These are phyloP conservation scores for Paspalum notatum DNA, from an alignment of 176 grass and related monocot species.

Conservation along the genomic window DNA sequence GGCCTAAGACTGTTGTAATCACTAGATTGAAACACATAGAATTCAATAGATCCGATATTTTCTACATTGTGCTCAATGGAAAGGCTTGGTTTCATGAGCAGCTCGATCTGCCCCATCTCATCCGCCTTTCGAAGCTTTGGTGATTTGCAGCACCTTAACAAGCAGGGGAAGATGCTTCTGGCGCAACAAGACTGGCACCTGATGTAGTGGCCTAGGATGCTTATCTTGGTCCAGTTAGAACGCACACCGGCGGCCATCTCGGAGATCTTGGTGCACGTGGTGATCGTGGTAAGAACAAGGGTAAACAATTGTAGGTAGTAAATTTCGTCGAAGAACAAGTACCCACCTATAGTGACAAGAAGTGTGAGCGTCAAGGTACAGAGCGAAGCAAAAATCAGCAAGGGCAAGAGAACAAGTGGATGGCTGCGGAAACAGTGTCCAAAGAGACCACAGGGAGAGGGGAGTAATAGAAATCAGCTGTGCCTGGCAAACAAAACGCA, in stretches of 20 bases:
- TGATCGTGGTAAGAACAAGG: no score
- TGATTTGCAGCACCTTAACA: neutral
- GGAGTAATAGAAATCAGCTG: conserved; percentile 5
- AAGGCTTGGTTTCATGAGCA: neutral
- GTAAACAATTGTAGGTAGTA: no score
- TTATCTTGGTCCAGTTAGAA: conserved; percentile 1
- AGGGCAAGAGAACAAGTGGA: no score
- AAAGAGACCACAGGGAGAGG: neutral
- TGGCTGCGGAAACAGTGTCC: no score
- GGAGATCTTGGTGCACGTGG: neutral
- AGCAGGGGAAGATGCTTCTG: neutral
- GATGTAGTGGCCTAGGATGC: neutral
- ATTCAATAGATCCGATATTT: no score
- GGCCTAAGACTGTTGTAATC: no score
- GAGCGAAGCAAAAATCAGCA: no score
- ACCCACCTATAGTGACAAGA: no score
- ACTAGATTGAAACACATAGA: no score
- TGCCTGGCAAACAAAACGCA: neutral
- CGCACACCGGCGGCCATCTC: neutral
- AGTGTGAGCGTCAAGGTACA: neutral
- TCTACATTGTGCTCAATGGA: no score
- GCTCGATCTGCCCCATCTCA: neutral
- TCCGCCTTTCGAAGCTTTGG: neutral
- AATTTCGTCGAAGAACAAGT: no score
- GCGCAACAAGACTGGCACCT: neutral